Conservation (phyloP, 2,329 filamentous ascomycete species). For the Mariannaea sp. region DNA sequence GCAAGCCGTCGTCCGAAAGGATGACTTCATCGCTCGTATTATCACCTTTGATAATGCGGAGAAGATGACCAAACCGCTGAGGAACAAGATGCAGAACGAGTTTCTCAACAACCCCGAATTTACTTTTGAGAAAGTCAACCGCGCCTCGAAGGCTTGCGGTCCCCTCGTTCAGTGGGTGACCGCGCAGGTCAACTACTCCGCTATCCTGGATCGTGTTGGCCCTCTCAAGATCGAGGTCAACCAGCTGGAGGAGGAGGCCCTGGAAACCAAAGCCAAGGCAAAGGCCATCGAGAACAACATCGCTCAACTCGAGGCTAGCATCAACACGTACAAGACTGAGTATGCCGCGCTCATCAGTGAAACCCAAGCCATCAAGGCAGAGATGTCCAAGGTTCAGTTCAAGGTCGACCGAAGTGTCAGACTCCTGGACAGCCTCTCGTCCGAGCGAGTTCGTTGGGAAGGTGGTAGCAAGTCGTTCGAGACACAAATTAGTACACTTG, state of each 20-base stretch:
- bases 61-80: constrained; percentile 84
- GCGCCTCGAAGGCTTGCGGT: constrained; percentile 94
- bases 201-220: constrained; percentile 91
- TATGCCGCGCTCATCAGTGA: constrained; percentile 96
- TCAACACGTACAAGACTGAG: constrained; percentile 92
- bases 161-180: constrained; percentile 96
- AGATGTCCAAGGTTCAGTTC: constrained; percentile 95
- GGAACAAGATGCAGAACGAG: constrained; percentile 89
- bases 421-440: constrained; percentile 91
- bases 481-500: constrained; percentile 93
- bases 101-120: constrained; percentile 94
- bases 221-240: constrained; percentile 89
- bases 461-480: constrained; percentile 98
- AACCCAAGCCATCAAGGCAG: constrained; percentile 93
- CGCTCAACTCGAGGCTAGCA: constrained; percentile 81
- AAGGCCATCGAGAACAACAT: constrained; percentile 91
- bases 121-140: constrained; percentile 94
- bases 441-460: constrained; percentile 92
- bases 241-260: constrained; percentile 82
- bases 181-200: constrained; percentile 97
- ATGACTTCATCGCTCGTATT: constrained; percentile 98
- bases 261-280: constrained; percentile 92
- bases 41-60: constrained; percentile 95
- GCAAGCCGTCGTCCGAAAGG: constrained; percentile 82
- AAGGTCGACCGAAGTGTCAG: constrained; percentile 97